A percentile compares a stretch with the other conserved stretches of the same genome.
Evolutionary conservation across 139 green algal species (phyloP).

Genomic region (Tetradesmus obliquus): DNA sequence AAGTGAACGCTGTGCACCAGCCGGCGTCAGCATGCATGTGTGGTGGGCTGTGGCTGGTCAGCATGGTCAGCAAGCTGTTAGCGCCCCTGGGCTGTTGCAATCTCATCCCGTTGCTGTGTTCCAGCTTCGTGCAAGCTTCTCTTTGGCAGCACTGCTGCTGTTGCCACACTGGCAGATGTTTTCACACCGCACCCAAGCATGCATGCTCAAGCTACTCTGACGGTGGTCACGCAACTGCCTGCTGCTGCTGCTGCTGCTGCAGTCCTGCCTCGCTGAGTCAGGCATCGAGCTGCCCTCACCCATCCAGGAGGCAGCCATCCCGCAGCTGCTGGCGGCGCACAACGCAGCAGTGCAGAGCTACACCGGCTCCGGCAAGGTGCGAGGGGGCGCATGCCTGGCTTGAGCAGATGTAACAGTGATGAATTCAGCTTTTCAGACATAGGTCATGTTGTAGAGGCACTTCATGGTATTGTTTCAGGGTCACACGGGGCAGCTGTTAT

Average conservation of each 20-base stretch:
- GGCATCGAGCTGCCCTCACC: constrained; percentile 74
- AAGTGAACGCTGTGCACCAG: not conserved
- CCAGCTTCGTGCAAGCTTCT: not conserved
- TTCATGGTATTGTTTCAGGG: no score
- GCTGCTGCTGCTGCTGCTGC: constrained; percentile 19
- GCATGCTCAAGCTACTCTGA: not conserved
- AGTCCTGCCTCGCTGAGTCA: constrained; percentile 59
- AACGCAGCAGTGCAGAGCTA: constrained; percentile 90
- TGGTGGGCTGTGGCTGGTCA: not conserved
- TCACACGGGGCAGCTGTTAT: no score
- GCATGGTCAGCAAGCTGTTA: no score
- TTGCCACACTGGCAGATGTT: not conserved
- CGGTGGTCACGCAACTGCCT: not conserved
- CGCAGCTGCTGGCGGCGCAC: constrained; percentile 66
- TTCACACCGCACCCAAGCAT: not conserved
- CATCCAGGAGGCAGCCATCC: constrained; percentile 81
- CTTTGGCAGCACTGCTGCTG: not conserved
- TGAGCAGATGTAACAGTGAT: no score
- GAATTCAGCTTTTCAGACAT: no score
- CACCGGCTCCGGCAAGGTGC: constrained; percentile 95
- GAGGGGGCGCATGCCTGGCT: not conserved
- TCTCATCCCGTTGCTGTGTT: not conserved
- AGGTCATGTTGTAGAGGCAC: no score
- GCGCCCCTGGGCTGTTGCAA: no score
- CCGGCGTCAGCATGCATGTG: not conserved